Base-by-base conservation (phyloP, 2,329 filamentous ascomycete genomes). In the Escovopsis weberi region DNA sequence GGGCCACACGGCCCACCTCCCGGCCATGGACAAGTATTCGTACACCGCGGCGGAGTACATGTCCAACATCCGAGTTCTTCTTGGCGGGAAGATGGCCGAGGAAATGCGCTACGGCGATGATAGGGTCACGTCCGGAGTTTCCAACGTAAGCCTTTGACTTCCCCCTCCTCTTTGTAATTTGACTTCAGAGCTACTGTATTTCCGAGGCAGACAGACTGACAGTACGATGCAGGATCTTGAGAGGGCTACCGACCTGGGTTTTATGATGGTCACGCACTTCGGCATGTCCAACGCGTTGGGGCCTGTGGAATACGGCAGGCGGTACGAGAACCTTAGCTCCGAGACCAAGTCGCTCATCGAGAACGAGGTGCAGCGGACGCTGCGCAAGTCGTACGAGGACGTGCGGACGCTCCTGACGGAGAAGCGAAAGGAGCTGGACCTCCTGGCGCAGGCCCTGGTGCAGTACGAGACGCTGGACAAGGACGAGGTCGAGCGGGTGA, bases 401-500 rank as follows among this genome's bases (percentile, higher is more conserved):
- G 86, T 88, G 36, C 65, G 69, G 38, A 73, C 74, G 38, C 70
- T 96, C 4, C 65, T 98, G 38, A 75, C 72, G 1, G 74, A 77
- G 33, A 85, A 83, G 59, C 78, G 87, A 43, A 80, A 82, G 45
- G 89, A 94, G 60, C 73, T 98, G 7, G 89, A 98, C 53, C 69
- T 85, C 10, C 68, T 98, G 9, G 89, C 91, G 26, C 80, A 88
- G 55, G 91, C 88, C 6, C 72, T 98, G 9, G 78, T 98, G 32
- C 81, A 95, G 61, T 96, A 95, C 61, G 91, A 98, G 68, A 95
- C 87, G 0, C 66, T 98, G 41, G 82, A 83, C 59, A 84, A 82
- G 60, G 79, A 82, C 3, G 91, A 98, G 61, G 93, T 96, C 48
- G 79, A 88, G 60, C 85, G 83, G 67, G 85, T 96, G 6, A 80